Evolutionary conservation across 2,329 filamentous ascomycete genomes (phyloP), one percentile per base, ranked within the genome.

Genomic region (Cercospora sojina): DNA sequence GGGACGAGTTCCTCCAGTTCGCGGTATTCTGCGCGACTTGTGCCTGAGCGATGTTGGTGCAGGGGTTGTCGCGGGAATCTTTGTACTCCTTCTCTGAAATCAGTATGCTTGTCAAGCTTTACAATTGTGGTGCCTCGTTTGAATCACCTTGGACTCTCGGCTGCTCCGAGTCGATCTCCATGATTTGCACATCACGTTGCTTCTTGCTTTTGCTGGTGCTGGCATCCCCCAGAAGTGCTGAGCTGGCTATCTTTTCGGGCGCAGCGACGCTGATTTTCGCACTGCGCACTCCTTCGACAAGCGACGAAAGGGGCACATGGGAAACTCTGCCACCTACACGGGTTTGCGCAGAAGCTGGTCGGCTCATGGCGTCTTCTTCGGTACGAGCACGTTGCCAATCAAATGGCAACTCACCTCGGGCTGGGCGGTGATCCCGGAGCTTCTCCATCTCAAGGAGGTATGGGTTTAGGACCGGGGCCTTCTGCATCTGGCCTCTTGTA

Each of bases 371-470:
- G 9, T 31, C 49, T 4, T 12, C 59, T 12, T 62, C 47, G n/a
- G n/a, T 57, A 2, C 32, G 29, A 23, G 60, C 51, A n/a, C 12
- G 31, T n/a, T 57, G 47, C 63, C 65, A 67, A 35, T 67, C 49
- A 12, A 59, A 64, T n/a, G 41, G 57, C 27, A 38, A 9, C 20
- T 29, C 29, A 27, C 13, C 38, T 4, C 38, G 23, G 18, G 12
- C 29, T 25, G 41, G 18, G 1, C 32, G 49, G 31, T 56, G 31
- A 12, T 51, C 8, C 1, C 25, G 41, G 3, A 67, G 51, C 25
- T 64, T 67, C 7, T 58, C 57, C 57, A 67, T 67, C 18, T 67
- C 65, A 0, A 49, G 57, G 9, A 67, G 32, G 13, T 49, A 64
- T 1, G 62, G 58, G n/a, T 67, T 67, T 1, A 64, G 32, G 1